Evolutionary conservation across 2,329 filamentous ascomycete species (phyloP), one percentile per base, ranked within the genome.

Genomic region (Fusarium siculi): DNA sequence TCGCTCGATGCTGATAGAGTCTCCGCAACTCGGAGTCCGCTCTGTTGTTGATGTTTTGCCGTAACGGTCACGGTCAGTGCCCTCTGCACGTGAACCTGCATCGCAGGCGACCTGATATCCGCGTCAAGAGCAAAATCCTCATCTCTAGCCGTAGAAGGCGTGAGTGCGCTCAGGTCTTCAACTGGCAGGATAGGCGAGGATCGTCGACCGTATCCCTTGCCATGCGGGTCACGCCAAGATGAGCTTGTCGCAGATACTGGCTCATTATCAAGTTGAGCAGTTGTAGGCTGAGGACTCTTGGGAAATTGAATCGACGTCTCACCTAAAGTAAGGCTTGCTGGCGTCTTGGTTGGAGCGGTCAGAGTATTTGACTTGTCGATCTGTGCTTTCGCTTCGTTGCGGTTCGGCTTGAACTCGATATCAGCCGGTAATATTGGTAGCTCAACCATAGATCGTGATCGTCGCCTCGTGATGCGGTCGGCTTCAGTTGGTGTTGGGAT

Each of bases 121-220:
- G 86, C 87, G 65, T 84, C 82, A 21, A 84, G 85, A 9, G 80
- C 84, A 3, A 77, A 78, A 52, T 87, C 84, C 34, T 86, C 85
- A 28, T 82, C 81, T 18, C 79, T 79, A 32, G 77, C 80, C 68
- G 49, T 83, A 80, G 70, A 74, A 37, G 80, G 79, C 23, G 83
- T 83, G 46, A 77, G 59, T 25, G 77, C 58, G 36, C 68, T 75
- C 54, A 74, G 56, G 32, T 79, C 81, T 55, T 82, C 81, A 19
- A 78, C 66, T 12, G 87, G 86, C 47, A 89, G 79, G 5, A 88
- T 81, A 5, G 86, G 86, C 21, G 87, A 89, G 7, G 87, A 88
- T 55, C 82, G 83, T 23, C 86, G 84, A 57, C 64, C 57, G 44
- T 67, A 68, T 36, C 57, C 67, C 42, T 53, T 71, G 44, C 32